Evolutionary conservation across 257 asterid genomes (phyloP).

Genomic region (Rubia yunnanensis): DNA sequence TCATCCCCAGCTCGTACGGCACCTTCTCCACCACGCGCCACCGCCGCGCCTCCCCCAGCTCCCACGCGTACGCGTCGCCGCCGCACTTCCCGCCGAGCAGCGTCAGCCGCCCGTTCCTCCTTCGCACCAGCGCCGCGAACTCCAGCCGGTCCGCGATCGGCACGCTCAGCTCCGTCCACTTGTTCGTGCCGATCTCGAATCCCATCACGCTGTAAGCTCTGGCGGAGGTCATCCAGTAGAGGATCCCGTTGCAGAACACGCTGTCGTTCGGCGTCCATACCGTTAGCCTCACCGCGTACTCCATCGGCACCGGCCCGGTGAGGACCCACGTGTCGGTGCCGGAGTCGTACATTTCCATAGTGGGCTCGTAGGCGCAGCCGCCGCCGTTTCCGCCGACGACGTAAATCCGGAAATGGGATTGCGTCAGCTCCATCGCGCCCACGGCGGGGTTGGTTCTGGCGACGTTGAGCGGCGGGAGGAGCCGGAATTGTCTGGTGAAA

Average conservation of each 20-base stretch:
- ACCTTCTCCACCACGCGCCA: slow-evolving; percentile 57
- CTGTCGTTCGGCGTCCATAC: slow-evolving; percentile 86
- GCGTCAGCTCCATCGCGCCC: slow-evolving; percentile 25
- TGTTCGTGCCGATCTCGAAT: slow-evolving; percentile 31
- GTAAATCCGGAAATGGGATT: slow-evolving; percentile 26
- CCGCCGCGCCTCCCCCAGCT: slow-evolving; percentile 30
- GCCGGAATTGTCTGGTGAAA: slow-evolving; percentile 48
- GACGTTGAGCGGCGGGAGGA: slow-evolving; percentile 32
- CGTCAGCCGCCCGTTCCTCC: slow-evolving; percentile 42
- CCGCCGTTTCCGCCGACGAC: slow-evolving; percentile 67
- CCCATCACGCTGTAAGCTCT: slow-evolving; percentile 71
- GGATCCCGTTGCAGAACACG: slow-evolving; percentile 38
- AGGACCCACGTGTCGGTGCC: slow-evolving; percentile 24
- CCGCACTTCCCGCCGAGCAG: slow-evolving; percentile 55
- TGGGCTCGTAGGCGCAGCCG: slow-evolving; percentile 55
- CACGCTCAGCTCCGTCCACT: slow-evolving; percentile 56
- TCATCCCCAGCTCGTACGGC: slow-evolving; percentile 42
- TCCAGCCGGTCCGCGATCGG: slow-evolving; percentile 77
- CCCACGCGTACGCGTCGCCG: slow-evolving; percentile 53
- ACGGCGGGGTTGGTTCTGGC: slow-evolving; percentile 64
- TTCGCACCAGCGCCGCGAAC: slow-evolving; percentile 56
- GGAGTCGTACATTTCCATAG: slow-evolving; percentile 58
- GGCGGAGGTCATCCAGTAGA: slow-evolving; percentile 82
- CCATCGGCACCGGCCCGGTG: slow-evolving; percentile 48
- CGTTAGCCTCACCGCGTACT: slow-evolving; percentile 67